Base-by-base conservation (phyloP, 129 eudicot species). In the Escallonia rubra region DNA sequence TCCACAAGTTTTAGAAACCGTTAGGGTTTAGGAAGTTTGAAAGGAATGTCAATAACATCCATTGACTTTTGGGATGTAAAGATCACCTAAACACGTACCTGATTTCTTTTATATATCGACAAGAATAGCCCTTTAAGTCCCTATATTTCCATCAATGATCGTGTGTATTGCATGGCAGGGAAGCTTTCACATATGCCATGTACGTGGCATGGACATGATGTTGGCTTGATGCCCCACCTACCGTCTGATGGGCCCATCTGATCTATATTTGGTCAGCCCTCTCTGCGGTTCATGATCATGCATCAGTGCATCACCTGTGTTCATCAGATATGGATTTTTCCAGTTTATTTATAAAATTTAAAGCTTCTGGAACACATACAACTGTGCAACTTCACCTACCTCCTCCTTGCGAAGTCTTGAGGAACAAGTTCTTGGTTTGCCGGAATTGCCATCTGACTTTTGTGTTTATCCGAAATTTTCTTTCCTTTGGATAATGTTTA, bases 191-290 rank as follows among this genome's bases (percentile, higher is more conserved):
- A n/a, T 38, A 54, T 49, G 8, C 44, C 2, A 65, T 5, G 49
- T 51, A 38, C 70, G 57, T 67, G 54, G 3, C 38, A 44, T 43
- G 69, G 63, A 73, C 66, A 47, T 14, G 4, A 57, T 65, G 71
- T 73, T 46, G 71, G 59, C 65, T 38, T 73, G 77, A 15, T 44
- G 64, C 59, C 56, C 57, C 59, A 72, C 58, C 76, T 23, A 64
- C 70, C 74, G 48, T 69, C 7, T 0, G 41, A 60, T 39, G 61
- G 65, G 8, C 52, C 43, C 38, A 70, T 60, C 43, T 38, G 9
- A 41, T 60, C 50, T 9, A 43, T 34, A 8, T 61, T 55, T 34
- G 43, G 45, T 38, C 66, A 40, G 13, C 40, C 8, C 6, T 45
- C 43, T 23, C 43, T 45, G 58, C 66, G 74, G 74, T 23, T 8